These are phyloP conservation scores for Zalaria obscura DNA, from an alignment of 2,329 filamentous ascomycete species.

Conservation along the genomic window DNA sequence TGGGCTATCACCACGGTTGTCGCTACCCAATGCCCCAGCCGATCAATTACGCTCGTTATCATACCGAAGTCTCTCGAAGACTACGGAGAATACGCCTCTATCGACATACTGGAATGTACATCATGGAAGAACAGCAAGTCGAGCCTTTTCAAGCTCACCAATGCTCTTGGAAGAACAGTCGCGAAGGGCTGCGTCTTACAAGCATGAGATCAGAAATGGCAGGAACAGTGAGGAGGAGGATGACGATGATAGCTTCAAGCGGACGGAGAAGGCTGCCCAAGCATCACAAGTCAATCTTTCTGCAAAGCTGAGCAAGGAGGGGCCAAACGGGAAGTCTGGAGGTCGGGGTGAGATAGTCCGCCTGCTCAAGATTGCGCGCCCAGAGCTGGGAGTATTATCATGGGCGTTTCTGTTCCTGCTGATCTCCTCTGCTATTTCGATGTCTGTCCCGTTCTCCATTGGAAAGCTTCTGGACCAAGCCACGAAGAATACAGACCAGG, in stretches of 20 bases:
- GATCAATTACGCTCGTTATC: no score
- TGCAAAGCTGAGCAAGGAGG: conserved; percentile 76
- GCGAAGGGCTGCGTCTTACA: conserved; percentile 2
- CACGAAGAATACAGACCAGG: conserved; percentile 47
- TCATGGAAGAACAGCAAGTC: no score
- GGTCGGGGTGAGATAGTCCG: conserved; percentile 69
- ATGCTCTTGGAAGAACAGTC: no score
- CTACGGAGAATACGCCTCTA: no score
- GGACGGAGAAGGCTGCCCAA: conserved; percentile 71
- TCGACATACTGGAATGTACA: no score
- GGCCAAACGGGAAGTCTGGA: conserved; percentile 36
- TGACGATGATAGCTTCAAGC: conserved; percentile 47
- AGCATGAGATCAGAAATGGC: conserved; percentile 7
- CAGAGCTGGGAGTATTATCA: conserved; percentile 67
- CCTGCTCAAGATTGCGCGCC: conserved; percentile 74
- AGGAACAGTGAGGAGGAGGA: conserved; percentile 23
- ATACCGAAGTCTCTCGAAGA: no score
- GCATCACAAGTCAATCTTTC: conserved; percentile 82
- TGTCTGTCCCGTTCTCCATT: conserved; percentile 94
- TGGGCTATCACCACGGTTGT: no score
- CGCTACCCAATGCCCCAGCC: no score
- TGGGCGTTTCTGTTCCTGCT: conserved; percentile 74
- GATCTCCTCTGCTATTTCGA: conserved; percentile 81
- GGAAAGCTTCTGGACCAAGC: conserved; percentile 90
- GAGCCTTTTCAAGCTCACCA: no score